A percentile compares a stretch with the other conserved stretches of the same genome.
Conservation (phyloP, 345 rosid species). For the Capsella bursapastoris region DNA sequence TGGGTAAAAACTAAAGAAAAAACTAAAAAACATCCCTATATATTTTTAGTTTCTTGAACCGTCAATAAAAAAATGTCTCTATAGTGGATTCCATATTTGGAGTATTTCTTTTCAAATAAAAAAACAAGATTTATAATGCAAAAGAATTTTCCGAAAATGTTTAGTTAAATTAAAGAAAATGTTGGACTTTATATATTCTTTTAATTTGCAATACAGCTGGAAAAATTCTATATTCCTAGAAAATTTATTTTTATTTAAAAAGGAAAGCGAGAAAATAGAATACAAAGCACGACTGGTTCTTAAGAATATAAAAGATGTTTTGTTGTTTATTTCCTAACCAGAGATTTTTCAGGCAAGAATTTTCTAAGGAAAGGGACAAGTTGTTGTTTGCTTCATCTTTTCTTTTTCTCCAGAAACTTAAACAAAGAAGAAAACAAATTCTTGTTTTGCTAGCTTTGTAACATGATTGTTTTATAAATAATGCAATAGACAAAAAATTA, state of each 20-base stretch:
- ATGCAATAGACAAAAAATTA: neutral
- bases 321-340: slow-evolving; percentile 41
- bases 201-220: slow-evolving; percentile 43
- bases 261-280: slow-evolving; percentile 37
- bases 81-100: slow-evolving; percentile 42
- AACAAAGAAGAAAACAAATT: neutral
- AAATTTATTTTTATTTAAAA: neutral
- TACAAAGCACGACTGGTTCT: slow-evolving; percentile 33
- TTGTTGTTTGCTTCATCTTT: slow-evolving; percentile 30
- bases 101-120: neutral
- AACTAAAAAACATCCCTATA: neutral
- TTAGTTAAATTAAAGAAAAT: neutral
- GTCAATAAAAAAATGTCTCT: neutral
- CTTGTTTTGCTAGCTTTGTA: no score
- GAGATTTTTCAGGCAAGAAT: slow-evolving; percentile 44
- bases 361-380: slow-evolving; percentile 28
- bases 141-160: slow-evolving; percentile 24
- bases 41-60: neutral
- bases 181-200: slow-evolving; percentile 29
- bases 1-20: slow-evolving; percentile 10
- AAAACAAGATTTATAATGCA: slow-evolving; percentile 10
- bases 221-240: slow-evolving; percentile 31
- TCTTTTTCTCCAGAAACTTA: neutral
- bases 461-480: neutral
- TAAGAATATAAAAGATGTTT: slow-evolving; percentile 27